These are phyloP conservation scores for Exsudoporus floridanus DNA, from an alignment of 1,284 basidiomycete genomes.

Conservation along the genomic window DNA sequence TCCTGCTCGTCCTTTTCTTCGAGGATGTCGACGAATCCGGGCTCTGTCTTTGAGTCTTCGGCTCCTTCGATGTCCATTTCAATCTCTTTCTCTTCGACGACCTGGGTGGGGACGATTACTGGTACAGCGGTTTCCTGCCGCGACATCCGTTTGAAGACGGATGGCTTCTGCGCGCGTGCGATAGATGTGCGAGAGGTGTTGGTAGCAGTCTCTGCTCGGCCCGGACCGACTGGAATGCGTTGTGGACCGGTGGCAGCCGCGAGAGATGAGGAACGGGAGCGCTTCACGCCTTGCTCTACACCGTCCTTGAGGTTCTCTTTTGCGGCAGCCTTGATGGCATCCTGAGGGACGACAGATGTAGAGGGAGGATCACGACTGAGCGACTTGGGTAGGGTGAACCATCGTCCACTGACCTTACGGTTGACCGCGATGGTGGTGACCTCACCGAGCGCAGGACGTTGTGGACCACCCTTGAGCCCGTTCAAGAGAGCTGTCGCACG, in stretches of 20 bases:
- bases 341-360: constrained; percentile 16
- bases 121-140: constrained; percentile 43
- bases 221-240: constrained; percentile 64
- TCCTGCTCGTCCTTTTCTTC: constrained; percentile 57
- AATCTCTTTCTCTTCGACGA: constrained; percentile 42
- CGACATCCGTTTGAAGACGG: constrained; percentile 42
- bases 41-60: constrained; percentile 32
- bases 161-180: constrained; percentile 36
- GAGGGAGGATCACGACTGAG: constrained; percentile 16
- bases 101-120: constrained; percentile 36
- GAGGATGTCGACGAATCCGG: constrained; percentile 36
- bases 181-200: constrained; percentile 40
- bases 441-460: constrained; percentile 67
- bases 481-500: constrained; percentile 53
- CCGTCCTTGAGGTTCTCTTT: constrained; percentile 50
- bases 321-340: constrained; percentile 27
- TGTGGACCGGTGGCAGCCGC: constrained; percentile 57
- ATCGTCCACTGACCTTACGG: constrained; percentile 55
- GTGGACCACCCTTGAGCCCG: constrained; percentile 44
- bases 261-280: constrained; percentile 58
- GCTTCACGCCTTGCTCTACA: constrained; percentile 56
- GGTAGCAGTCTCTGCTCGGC: constrained; percentile 44
- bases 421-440: constrained; percentile 71
- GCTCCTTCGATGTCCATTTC: constrained; percentile 62
- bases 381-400: constrained; percentile 1